A percentile compares a stretch with the other conserved stretches of the same genome.
phyloP scores from a whole-genome alignment of 2,329 filamentous ascomycete species.

The Huntiella decipiens region DNA sequence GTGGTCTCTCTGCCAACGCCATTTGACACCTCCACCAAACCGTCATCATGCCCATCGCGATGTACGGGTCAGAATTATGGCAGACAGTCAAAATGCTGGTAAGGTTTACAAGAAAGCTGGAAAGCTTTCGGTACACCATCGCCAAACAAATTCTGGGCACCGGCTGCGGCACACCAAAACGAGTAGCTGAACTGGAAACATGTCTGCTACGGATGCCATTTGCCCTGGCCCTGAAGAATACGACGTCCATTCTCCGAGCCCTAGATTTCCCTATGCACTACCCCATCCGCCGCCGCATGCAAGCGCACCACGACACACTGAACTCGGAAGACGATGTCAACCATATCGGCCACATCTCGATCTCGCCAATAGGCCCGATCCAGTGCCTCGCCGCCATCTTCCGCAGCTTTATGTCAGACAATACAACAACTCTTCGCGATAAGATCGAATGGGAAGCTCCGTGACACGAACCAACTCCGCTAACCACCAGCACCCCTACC shows the following conservation, averaged over 20 bases:
- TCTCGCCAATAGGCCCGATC: too few species aligned
- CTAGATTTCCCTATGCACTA: background rate
- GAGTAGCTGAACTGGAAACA: too few species aligned
- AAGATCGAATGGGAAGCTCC: too few species aligned
- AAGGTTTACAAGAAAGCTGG: background rate
- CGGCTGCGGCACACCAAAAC: too few species aligned
- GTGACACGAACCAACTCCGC: too few species aligned
- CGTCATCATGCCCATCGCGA: background rate
- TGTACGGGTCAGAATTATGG: background rate
- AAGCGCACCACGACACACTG: too few species aligned
- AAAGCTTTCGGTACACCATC: background rate
- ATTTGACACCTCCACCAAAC: background rate
- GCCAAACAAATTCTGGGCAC: background rate
- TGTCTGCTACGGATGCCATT: background rate
- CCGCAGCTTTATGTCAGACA: too few species aligned
- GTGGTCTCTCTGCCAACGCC: background rate
- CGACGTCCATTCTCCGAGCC: background rate
- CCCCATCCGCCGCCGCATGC: background rate
- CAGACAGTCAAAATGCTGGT: background rate
- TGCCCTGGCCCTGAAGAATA: background rate
- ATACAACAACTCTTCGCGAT: too few species aligned
- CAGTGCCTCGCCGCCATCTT: too few species aligned
- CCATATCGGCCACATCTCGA: too few species aligned
- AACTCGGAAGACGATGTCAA: too few species aligned
- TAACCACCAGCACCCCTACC: too few species aligned